phyloP scores from a whole-genome alignment of 768 basidiomycete genomes.

The Lentinula detonsa region DNA sequence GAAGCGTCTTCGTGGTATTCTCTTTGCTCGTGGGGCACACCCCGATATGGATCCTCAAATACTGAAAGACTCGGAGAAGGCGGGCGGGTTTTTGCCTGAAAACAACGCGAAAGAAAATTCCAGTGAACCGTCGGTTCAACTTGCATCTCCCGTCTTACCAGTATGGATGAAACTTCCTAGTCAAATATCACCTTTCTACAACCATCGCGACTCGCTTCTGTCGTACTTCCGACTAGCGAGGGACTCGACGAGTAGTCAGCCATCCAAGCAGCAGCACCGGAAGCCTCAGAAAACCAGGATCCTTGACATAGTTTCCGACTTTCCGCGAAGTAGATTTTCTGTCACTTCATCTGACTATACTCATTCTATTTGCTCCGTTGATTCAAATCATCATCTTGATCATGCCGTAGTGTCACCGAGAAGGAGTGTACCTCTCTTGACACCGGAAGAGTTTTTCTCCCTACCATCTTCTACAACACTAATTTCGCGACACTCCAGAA shows the following conservation, averaged over 20 bases:
- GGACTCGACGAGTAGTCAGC: not conserved
- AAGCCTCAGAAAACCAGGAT: constrained; percentile 6
- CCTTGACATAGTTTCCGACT: constrained; percentile 20
- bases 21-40: not conserved
- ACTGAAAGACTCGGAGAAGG: not conserved
- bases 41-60: not conserved
- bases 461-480: constrained; percentile 10
- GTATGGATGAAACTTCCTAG: constrained; percentile 5
- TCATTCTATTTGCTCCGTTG: constrained; percentile 12
- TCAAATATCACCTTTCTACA: constrained; percentile 5
- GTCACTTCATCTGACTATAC: constrained; percentile 25
- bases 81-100: not conserved
- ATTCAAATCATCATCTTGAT: constrained; percentile 1
- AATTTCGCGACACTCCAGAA: constrained; percentile 10
- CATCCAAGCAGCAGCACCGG: not conserved
- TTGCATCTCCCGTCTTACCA: not conserved
- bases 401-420: not conserved
- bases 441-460: constrained; percentile 15
- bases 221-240: not conserved
- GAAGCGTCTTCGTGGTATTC: not conserved
- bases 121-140: not conserved
- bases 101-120: not conserved
- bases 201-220: constrained; percentile 3
- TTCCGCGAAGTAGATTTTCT: constrained; percentile 25
- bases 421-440: not conserved